These are phyloP conservation scores for Nyctanthes arbortristis DNA, from an alignment of 257 asterid species.

Conservation along the genomic window DNA sequence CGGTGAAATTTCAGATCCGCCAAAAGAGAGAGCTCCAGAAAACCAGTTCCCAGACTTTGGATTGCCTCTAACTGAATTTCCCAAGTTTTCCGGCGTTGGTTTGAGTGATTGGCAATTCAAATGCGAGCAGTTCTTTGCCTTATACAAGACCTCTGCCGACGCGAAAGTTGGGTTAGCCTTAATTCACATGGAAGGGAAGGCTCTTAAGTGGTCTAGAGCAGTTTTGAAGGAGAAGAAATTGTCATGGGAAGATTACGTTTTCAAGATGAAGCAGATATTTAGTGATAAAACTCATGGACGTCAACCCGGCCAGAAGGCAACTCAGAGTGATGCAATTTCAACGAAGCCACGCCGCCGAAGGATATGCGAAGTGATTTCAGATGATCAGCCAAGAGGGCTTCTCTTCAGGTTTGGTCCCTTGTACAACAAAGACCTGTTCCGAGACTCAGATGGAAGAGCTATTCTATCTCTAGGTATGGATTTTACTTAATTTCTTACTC, in stretches of 20 bases:
- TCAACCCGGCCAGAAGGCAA: constrained; percentile 16
- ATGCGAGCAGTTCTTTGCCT: not conserved
- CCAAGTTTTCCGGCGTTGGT: constrained; percentile 15
- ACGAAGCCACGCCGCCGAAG: too few species aligned
- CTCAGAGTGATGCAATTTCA: too few species aligned
- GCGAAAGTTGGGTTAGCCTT: constrained; percentile 13
- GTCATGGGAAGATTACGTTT: constrained; percentile 3
- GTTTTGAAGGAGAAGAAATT: not conserved
- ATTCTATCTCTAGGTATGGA: too few species aligned
- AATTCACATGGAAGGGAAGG: constrained; percentile 12
- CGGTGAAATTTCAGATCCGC: too few species aligned
- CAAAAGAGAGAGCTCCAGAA: too few species aligned
- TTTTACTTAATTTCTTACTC: too few species aligned
- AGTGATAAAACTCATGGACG: not conserved
- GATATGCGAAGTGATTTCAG: too few species aligned
- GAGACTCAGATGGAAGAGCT: too few species aligned
- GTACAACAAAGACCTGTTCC: too few species aligned
- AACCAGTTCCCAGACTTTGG: too few species aligned
- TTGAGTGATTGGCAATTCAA: constrained; percentile 5
- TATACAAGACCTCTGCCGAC: not conserved
- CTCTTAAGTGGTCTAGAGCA: constrained; percentile 14
- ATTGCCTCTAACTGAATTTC: constrained; percentile 2
- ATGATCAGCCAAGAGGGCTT: too few species aligned
- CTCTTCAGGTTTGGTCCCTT: too few species aligned
- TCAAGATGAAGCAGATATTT: not conserved